Evolutionary conservation across 768 basidiomycete genomes (phyloP), one percentile per base, ranked within the genome.

Genomic region (Royoungia palumana): DNA sequence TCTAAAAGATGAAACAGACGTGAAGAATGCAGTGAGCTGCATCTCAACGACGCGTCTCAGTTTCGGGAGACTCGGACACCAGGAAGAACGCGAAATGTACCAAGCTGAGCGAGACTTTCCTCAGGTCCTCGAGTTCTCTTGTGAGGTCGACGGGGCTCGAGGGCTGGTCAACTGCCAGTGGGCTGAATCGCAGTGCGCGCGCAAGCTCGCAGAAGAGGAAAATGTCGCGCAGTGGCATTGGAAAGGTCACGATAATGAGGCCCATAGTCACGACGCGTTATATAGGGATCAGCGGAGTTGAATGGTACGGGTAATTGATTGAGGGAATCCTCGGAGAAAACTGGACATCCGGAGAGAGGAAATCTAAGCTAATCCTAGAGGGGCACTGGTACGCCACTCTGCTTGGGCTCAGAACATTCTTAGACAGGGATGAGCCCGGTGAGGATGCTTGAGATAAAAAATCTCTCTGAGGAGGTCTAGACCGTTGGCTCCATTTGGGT

Each of bases 11-110:
- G 12, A 13, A 14, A 48, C 65, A 38, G 19, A 67, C 65, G 56
- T 46, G 24, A 67, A 55, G 50, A 67, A 62, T n/a, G 56, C 50
- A 47, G 57, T 45, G 37, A 66, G 61, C 66, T 68, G 38, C 40
- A 32, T 36, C n/a, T 32, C 13, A 4, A 22, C 19, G 32, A 7
- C 12, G 6, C 11, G 6, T 22, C 13, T 57, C n/a, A 55, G 42
- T 44, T n/a, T 5, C 12, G 24, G 34, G 25, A 22, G 17, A 41
- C 11, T 17, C n/a, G 17, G 25, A 10, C 6, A 14, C 14, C n/a
- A 1, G 7, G 30, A 2, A 32, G 22, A 24, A 25, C 5, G 22
- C 12, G n/a, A 6, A 27, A 32, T 19, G 40, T 41, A 38, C 66
- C 48, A 67, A 16, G 42, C 46, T 60, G 5, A 66, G 41, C 13